phyloP scores from a whole-genome alignment of 2,329 filamentous ascomycete species.

The Coniella vitis region DNA sequence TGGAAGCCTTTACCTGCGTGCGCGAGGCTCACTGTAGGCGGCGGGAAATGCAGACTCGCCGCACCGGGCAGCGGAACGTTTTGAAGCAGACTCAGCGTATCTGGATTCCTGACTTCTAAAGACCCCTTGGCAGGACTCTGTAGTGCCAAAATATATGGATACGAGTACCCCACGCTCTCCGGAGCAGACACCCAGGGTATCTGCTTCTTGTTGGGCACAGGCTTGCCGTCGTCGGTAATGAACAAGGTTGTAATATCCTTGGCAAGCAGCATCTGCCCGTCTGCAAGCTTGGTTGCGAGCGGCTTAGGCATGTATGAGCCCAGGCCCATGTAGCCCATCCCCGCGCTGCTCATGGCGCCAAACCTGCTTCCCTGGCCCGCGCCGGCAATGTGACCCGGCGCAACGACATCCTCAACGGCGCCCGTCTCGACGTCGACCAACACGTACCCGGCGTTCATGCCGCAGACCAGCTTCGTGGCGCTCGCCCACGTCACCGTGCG shows the following conservation, averaged over 20 bases:
- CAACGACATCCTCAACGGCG: slow-evolving; percentile 69
- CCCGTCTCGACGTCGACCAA: slow-evolving; percentile 77
- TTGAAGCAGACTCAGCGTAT: slow-evolving; percentile 84
- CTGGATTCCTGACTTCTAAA: slow-evolving; percentile 86
- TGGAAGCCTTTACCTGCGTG: slow-evolving; percentile 95
- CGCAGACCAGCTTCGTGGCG: slow-evolving; percentile 78
- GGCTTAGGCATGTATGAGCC: slow-evolving; percentile 88
- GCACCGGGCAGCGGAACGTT: slow-evolving; percentile 76
- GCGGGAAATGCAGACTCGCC: slow-evolving; percentile 80
- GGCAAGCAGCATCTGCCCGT: slow-evolving; percentile 85
- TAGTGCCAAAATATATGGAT: slow-evolving; percentile 86
- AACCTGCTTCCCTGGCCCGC: slow-evolving; percentile 65
- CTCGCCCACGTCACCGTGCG: slow-evolving; percentile 88
- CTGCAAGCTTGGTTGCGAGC: slow-evolving; percentile 71
- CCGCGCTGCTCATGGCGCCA: slow-evolving; percentile 72
- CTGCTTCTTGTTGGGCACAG: slow-evolving; percentile 68
- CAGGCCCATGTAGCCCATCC: slow-evolving; percentile 96
- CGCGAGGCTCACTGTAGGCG: slow-evolving; percentile 86
- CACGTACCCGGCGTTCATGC: slow-evolving; percentile 86
- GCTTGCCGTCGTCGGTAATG: slow-evolving; percentile 74
- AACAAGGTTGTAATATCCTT: slow-evolving; percentile 96
- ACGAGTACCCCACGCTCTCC: slow-evolving; percentile 90
- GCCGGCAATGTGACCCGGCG: slow-evolving; percentile 64
- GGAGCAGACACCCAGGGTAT: slow-evolving; percentile 89
- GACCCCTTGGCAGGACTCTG: slow-evolving; percentile 77